Percentiles rank a stretch among this genome's conserved stretches.
Evolutionary conservation across 176 grass and related monocot species (phyloP).

Genomic region (Carex pumila): DNA sequence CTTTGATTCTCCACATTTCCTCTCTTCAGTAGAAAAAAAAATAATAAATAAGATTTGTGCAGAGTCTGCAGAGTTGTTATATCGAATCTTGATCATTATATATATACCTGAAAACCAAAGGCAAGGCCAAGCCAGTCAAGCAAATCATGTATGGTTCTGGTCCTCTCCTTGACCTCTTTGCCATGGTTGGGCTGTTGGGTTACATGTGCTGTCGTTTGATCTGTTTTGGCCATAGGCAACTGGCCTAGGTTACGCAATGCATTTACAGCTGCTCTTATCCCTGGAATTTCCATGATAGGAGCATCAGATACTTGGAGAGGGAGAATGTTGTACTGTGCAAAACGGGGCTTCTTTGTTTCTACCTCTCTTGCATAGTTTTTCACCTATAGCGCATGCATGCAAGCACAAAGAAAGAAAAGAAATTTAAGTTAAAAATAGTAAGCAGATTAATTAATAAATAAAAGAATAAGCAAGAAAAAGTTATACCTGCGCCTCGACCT

Average conservation of each 20-base stretch:
- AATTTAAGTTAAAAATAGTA: not conserved
- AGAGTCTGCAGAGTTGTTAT: not conserved
- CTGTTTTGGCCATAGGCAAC: constrained; percentile 42
- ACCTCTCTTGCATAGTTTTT: constrained; percentile 38
- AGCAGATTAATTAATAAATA: not conserved
- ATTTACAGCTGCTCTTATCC: constrained; percentile 74
- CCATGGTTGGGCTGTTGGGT: not conserved
- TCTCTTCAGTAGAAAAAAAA: constrained; percentile 53
- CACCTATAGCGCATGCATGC: constrained; percentile 32
- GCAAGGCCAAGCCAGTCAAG: constrained; percentile 77
- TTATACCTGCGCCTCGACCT: constrained; percentile 35
- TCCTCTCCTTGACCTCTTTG: constrained; percentile 4
- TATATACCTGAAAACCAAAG: constrained; percentile 78
- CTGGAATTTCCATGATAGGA: constrained; percentile 79
- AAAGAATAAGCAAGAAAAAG: constrained; percentile 6
- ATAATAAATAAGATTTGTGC: constrained; percentile 7
- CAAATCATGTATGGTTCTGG: constrained; percentile 41
- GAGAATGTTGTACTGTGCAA: constrained; percentile 84
- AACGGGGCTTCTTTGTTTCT: constrained; percentile 64
- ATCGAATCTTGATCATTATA: constrained; percentile 6
- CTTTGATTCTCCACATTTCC: constrained; percentile 93
- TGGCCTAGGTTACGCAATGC: constrained; percentile 28
- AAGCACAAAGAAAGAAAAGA: not conserved
- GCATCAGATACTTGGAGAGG: constrained; percentile 60
- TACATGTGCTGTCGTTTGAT: constrained; percentile 8